Base-by-base conservation (phyloP, 1,284 basidiomycete genomes). In the Fomitopsis betulina region DNA sequence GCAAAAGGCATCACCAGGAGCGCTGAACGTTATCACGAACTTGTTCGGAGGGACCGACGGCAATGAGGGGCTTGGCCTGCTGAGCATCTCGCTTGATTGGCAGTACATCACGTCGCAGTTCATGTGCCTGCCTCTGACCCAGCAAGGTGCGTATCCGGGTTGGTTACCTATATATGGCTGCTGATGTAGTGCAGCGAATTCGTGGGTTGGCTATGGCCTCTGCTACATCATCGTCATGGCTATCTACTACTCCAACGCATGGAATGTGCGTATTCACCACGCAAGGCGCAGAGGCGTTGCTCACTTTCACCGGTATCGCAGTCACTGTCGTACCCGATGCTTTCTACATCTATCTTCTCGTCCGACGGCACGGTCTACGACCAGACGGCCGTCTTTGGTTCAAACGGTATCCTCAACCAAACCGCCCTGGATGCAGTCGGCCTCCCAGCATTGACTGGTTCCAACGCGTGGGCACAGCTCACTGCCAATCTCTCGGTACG, bases 31-130 rank as follows among this genome's bases (percentile, higher is more conserved):
- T 25, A 78, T 87, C 64, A 86, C 85, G 2, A 85, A 86, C 60
- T 70, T 87, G 5, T 87, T 87, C 60, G 84, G 85, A 27, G 85
- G 85, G 8, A 63, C 80, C 3, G 76, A 79, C 58, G 82, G 78
- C 49, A 89, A 87, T 67, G 86, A 87, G 68, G 86, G 86, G 1
- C 72, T 86, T 37, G 85, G 85, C 0, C 65, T 89, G 33, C 65
- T 83, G 51, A 79, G 78, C 38, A 58, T 85, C 27, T 80, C 79
- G 8, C 78, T 85, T 25, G 85, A 86, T 65, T 86, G 83, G 84
- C 83, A 84, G 61, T 84, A 83, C 65, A 84, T 86, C 62, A 79
- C 78, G 2, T 84, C 85, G 2, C 60, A 58, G 70, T 78, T 64
- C 57, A 78, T 83, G 79, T 79, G 77, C 60, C 68, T 78, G 61